phyloP scores from a whole-genome alignment of 306 rosid species.

The Quercus aquifolioides region DNA sequence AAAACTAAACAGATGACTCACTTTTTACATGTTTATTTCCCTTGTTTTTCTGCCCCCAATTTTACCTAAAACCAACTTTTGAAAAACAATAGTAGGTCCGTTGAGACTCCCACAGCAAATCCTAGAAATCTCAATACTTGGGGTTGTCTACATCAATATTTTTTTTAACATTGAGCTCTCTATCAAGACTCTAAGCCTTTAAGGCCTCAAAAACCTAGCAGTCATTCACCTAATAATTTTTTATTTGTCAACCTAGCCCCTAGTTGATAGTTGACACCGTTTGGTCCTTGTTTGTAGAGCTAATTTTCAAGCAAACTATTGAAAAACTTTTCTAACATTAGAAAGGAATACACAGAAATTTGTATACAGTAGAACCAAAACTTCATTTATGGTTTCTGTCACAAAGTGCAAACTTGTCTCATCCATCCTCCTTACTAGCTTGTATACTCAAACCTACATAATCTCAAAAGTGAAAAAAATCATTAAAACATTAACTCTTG shows the following conservation, averaged over 20 bases:
- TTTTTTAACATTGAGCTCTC: not conserved
- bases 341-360: constrained; percentile 8
- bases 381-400: constrained; percentile 63
- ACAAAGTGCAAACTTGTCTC: constrained; percentile 45
- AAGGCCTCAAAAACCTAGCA: not conserved
- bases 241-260: not conserved
- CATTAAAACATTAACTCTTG: constrained; percentile 16
- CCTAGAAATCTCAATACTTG: not conserved
- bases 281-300: constrained; percentile 4
- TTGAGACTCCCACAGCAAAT: not conserved
- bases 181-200: not conserved
- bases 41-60: too few relatives aligned
- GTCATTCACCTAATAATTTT: not conserved
- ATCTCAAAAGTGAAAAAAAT: constrained; percentile 26
- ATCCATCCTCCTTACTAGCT: constrained; percentile 40
- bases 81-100: not conserved
- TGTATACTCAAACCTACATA: constrained; percentile 72
- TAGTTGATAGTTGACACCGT: not conserved
- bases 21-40: too few relatives aligned
- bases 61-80: not conserved
- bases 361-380: constrained; percentile 28
- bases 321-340: constrained; percentile 6
- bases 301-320: not conserved
- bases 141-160: not conserved
- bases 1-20: constrained; percentile 19